A percentile compares a stretch with the other conserved stretches of the same genome.
phyloP scores from a whole-genome alignment of 352 stramenopile genomes.

The Phytophthora idaei region DNA sequence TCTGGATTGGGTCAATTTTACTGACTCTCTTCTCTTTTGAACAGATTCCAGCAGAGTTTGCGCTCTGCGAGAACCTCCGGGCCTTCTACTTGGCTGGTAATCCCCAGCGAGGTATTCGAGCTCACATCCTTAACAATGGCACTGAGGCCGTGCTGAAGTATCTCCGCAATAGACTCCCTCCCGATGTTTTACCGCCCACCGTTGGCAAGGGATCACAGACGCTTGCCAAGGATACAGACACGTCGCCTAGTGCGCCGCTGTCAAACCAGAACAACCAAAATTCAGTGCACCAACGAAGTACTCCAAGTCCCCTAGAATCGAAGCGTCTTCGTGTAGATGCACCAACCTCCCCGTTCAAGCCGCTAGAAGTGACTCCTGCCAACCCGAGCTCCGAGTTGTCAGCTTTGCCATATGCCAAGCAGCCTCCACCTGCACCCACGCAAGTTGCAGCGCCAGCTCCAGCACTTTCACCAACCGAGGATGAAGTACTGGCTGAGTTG shows the following conservation, averaged over 20 bases:
- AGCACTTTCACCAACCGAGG: conserved; percentile 10
- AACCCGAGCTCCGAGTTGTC: conserved; percentile 9
- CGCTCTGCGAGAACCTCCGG: conserved; percentile 59
- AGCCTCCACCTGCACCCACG: conserved; percentile 9
- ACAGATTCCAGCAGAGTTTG: conserved; percentile 74
- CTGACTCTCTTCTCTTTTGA: conserved; percentile 10
- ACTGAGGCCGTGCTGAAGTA: conserved; percentile 79
- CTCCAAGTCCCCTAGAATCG: conserved; percentile 25
- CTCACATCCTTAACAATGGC: conserved; percentile 68
- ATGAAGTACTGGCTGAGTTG: conserved; percentile 40
- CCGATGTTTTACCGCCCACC: conserved; percentile 27
- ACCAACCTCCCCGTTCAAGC: conserved; percentile 26
- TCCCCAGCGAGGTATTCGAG: conserved; percentile 73
- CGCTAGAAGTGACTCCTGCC: conserved; percentile 13
- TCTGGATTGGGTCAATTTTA: not conserved
- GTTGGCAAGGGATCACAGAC: conserved; percentile 16
- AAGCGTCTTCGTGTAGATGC: conserved; percentile 40
- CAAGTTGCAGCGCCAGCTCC: not conserved
- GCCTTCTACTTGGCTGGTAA: conserved; percentile 74
- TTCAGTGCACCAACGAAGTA: conserved; percentile 13
- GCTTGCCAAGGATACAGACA: conserved; percentile 17
- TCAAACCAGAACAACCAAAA: conserved; percentile 24
- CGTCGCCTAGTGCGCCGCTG: conserved; percentile 19
- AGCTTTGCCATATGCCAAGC: conserved; percentile 13
- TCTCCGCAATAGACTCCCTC: conserved; percentile 62